Percentiles rank a stretch among this genome's conserved stretches.
Evolutionary conservation across 2,329 filamentous ascomycete species (phyloP).

Genomic region (Fusarium lateritium): DNA sequence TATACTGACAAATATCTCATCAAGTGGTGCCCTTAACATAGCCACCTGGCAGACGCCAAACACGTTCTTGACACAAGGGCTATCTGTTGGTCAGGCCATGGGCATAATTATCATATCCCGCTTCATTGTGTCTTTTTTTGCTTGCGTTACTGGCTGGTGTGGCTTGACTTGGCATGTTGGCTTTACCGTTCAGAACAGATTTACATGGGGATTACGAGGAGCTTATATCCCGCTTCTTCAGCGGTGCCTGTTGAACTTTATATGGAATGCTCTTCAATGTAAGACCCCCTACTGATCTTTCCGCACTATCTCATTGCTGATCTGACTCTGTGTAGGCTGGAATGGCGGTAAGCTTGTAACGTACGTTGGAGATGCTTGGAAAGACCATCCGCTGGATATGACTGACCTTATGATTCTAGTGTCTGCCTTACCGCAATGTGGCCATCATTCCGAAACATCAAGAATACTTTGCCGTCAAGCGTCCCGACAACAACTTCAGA

Average conservation of each 20-base stretch:
- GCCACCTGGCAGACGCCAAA: constrained; percentile 64
- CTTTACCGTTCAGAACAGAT: constrained; percentile 65
- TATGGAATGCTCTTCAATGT: constrained; percentile 65
- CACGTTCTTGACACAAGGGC: constrained; percentile 61
- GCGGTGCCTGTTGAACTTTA: constrained; percentile 64
- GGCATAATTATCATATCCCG: constrained; percentile 62
- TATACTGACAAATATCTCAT: not conserved
- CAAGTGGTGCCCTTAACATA: constrained; percentile 42
- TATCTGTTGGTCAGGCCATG: constrained; percentile 65
- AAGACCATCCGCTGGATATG: not conserved
- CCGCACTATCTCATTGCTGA: not conserved
- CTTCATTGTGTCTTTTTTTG: constrained; percentile 59
- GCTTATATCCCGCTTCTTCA: constrained; percentile 64
- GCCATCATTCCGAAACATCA: not conserved
- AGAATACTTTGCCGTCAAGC: not conserved
- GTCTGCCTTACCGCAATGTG: not conserved
- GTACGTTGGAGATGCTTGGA: not conserved
- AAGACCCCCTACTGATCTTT: not conserved
- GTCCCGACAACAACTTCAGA: not conserved
- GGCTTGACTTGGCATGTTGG: constrained; percentile 66
- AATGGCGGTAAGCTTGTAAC: not conserved
- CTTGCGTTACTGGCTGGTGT: constrained; percentile 62
- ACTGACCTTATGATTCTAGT: not conserved
- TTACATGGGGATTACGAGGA: constrained; percentile 63
- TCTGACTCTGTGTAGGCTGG: not conserved